Evolutionary conservation across 1,284 basidiomycete species (phyloP), one percentile per base, ranked within the genome.

Genomic region (Tilletia horrida): DNA sequence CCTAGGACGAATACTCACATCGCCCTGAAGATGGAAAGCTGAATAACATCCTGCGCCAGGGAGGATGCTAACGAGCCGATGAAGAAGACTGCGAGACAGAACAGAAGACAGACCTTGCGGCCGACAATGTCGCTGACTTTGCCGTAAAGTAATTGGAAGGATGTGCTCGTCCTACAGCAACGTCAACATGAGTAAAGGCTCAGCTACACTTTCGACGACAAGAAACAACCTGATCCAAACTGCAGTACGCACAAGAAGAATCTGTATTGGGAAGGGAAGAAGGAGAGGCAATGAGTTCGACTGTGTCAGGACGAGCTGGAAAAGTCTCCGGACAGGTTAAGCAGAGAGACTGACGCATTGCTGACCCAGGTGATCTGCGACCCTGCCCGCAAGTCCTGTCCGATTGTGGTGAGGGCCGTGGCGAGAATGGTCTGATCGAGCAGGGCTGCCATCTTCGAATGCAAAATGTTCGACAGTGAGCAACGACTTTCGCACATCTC

Each of bases 61-160:
- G 64, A 61, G 9, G 59, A 67, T 14, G 61, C 61, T 16, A 63
- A 18, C 11, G 68, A 67, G n/a, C 68, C 68, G 61, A 69, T 18
- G 27, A 67, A 63, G 57, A 69, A 67, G 45, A 69, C 42, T 25
- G 42, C 31, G 43, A 67, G 35, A 16, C 45, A 47, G n/a, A 35
- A 45, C 27, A 69, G 27, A 13, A 69, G 45, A 25, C 31, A 43
- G 6, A 42, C 42, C 42, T 69, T 69, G 13, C 68, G 29, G 6
- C 68, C 68, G 21, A 62, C 35, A 16, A 69, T 67, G 35, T 69
- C 68, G 31, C 43, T 59, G 8, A 69, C 47, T 13, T 62, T 27
- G 21, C 68, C 68, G 45, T 69, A 69, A 40, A 69, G 42, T 7
- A 62, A 57, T 18, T 62, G 55, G 23, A 55, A 62, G 27, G 57